Evolutionary conservation across 345 rosid genomes (phyloP), one percentile per base, ranked within the genome.

Genomic region (Noccaea bulbosa): DNA sequence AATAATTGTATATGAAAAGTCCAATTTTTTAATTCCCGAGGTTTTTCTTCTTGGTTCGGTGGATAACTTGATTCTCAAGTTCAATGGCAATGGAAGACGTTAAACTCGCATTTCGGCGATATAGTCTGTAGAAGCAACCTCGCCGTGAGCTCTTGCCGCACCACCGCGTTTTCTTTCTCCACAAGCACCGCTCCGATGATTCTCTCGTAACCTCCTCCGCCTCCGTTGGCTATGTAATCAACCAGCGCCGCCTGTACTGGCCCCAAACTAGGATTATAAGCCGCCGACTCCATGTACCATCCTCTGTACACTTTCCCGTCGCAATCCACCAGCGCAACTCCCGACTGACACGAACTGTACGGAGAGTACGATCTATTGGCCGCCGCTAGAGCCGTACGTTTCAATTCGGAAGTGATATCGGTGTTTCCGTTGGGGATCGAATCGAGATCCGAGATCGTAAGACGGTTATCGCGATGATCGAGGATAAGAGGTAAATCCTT

Each of bases 221-320:
- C 84, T 0, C 86, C 81, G 1, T 73, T 81, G 0, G 87, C 87
- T 17, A 91, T 14, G 73, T 78, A 91, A 38, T 91, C 93, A 78
- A 92, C 87, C 64, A 94, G 12, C 74, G 99, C 97, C 67, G 96
- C 96, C 82, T 94, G 99, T 12, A 87, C 81, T 4, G 98, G 99
- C 1, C 98, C 96, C 59, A 94, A n/a, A 76, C 98, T 94, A 0
- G 99, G 99, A 27, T 27, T 94, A 81, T 84, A 83, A 10, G 99
- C 99, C 9, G 97, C 99, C 2, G 99, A 94, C 73, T 94, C 99
- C 84, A 71, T 78, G 55, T 94, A 94, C 61, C 90, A 85, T 14
- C 99, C 99, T 44, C 76, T 76, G 59, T 85, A 91, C 38, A 94
- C 79, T 72, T 71, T 89, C 58, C 99, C 99, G 8, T 86, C 89